Evolutionary conservation across 805 yeast genomes (phyloP), one percentile per base, ranked within the genome.

Genomic region (Sugiyamaella floridensis): DNA sequence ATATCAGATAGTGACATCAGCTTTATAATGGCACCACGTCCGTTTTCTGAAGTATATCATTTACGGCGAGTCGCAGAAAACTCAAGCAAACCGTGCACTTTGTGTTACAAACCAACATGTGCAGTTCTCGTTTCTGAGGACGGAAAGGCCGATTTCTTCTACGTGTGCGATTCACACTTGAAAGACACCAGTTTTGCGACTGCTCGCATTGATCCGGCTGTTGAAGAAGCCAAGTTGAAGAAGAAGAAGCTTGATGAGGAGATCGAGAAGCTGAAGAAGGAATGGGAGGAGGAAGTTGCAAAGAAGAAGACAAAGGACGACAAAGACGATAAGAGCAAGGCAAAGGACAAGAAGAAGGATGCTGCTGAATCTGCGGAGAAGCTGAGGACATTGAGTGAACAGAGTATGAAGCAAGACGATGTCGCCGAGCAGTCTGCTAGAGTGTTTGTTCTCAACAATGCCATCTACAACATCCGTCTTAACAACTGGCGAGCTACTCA

Each of bases 61-160:
- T 63, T 70, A 40, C 70, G 81, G 45, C 63, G 62, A 32, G 84
- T 80, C 11, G 77, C 81, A 0, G 74, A 68, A 4, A 53, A 64
- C 12, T 72, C 74, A 51, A 58, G 75, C 40, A 71, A 71, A 57
- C 71, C 83, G 0, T 81, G 85, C 59, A 59, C 62, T 43, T 63
- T 80, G 12, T 81, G 85, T 69, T 79, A 72, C 63, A 76, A 76
- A 54, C 82, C 85, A 1, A 68, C 82, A 1, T 48, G 67, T 2
- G 67, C 71, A 0, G 85, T 81, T 20, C 65, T 81, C 49, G 69
- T 80, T 10, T 67, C 77, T 10, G 69, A 70, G 26, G 74, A 71
- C 52, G 75, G 74, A 44, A 67, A 62, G 16, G 59, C 67, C 2
- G 85, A 81, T 60, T 77, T 73, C 61, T 78, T 81, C 62, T 81